Evolutionary conservation across 495 filamentous ascomycete genomes (phyloP).

Genomic region (Penicillium turbatum): DNA sequence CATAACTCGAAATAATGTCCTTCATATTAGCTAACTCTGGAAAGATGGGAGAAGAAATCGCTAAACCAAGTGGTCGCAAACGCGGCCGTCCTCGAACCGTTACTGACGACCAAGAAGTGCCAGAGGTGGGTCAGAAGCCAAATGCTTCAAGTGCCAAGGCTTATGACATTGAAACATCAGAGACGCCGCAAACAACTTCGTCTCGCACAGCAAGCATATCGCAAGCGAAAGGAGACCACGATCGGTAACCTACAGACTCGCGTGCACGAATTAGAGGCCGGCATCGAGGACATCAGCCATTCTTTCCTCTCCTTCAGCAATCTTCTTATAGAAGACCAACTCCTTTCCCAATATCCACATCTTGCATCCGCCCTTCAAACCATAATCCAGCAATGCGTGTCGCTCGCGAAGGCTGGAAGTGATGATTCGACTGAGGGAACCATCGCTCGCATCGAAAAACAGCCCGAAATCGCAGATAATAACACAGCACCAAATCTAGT

Average conservation of each 20-base stretch:
- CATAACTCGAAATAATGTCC: no score
- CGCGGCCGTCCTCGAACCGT: conserved; percentile 25
- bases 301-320: conserved; percentile 70
- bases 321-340: conserved; percentile 47
- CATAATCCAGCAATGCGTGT: conserved; percentile 45
- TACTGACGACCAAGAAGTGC: conserved; percentile 22
- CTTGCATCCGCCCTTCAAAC: conserved; percentile 42
- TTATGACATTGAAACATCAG: conserved; percentile 10
- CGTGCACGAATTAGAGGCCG: conserved; percentile 60
- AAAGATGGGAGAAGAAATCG: conserved; percentile 10
- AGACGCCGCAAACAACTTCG: conserved; percentile 77
- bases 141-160: neutral
- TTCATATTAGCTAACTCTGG: neutral
- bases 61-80: conserved; percentile 17
- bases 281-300: conserved; percentile 71
- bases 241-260: conserved; percentile 67
- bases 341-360: conserved; percentile 32
- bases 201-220: conserved; percentile 80
- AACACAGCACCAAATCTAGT: neutral
- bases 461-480: conserved; percentile 4
- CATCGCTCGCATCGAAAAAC: neutral
- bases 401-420: conserved; percentile 34
- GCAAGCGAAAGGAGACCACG: conserved; percentile 80
- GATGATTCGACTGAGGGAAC: conserved; percentile 16
- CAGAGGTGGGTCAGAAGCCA: conserved; percentile 17